phyloP scores from a whole-genome alignment of 352 stramenopile species.

The Globisporangium canariense region DNA sequence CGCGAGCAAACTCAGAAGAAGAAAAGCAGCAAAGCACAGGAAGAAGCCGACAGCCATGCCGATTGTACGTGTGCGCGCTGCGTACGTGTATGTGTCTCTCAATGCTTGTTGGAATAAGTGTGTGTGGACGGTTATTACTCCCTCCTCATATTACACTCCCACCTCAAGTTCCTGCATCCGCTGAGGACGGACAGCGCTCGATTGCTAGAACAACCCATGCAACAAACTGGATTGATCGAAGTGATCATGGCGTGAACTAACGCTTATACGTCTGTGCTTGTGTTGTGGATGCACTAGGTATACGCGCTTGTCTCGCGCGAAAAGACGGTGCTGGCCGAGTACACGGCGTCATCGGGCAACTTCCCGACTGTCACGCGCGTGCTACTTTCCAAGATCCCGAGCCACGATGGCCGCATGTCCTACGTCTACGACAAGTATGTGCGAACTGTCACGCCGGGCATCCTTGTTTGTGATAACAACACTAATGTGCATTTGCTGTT shows the following conservation, averaged over 20 bases:
- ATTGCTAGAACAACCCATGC: background rate
- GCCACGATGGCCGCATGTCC: slow-evolving; percentile 93
- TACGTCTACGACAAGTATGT: slow-evolving; percentile 97
- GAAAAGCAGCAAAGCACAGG: background rate
- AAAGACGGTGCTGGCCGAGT: slow-evolving; percentile 98
- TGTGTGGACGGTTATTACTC: background rate
- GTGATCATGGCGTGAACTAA: background rate
- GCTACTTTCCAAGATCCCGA: slow-evolving; percentile 95
- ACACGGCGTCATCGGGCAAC: slow-evolving; percentile 95
- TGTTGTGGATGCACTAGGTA: slow-evolving; percentile 40
- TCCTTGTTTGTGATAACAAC: too few relatives aligned
- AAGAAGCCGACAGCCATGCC: slow-evolving; percentile 7
- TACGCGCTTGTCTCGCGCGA: slow-evolving; percentile 97
- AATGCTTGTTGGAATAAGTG: background rate
- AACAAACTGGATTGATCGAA: background rate
- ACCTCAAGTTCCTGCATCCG: background rate
- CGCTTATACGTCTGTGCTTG: background rate
- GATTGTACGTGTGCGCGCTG: slow-evolving; percentile 12
- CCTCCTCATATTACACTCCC: background rate
- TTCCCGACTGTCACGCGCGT: slow-evolving; percentile 98
- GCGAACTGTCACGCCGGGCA: too few relatives aligned
- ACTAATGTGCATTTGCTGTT: background rate
- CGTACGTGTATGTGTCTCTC: background rate
- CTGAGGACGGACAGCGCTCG: background rate
- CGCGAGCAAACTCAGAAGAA: slow-evolving; percentile 6